Evolutionary conservation across 345 rosid genomes (phyloP).

Genomic region (Abelmoschus esculentus): DNA sequence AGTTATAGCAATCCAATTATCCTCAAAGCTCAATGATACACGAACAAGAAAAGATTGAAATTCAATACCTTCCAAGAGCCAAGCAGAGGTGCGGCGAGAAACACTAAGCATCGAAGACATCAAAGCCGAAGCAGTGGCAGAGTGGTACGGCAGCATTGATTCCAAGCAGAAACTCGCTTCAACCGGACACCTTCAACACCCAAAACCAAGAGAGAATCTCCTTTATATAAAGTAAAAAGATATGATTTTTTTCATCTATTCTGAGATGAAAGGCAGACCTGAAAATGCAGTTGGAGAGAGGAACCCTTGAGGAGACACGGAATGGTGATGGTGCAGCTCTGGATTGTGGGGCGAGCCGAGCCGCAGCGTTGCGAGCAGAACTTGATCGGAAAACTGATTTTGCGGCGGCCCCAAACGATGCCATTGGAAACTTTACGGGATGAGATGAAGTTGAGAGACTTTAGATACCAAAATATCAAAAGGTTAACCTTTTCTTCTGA

Average conservation of each 20-base stretch:
- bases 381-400: conserved; percentile 69
- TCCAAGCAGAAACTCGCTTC: conserved; percentile 71
- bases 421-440: conserved; percentile 27
- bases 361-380: conserved; percentile 43
- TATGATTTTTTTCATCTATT: neutral
- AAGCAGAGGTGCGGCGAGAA: conserved; percentile 47
- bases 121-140: conserved; percentile 81
- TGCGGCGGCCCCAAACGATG: conserved; percentile 39
- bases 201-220: neutral
- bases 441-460: neutral
- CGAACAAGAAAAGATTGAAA: neutral
- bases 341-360: conserved; percentile 46
- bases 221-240: neutral
- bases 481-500: too few relatives aligned
- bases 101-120: conserved; percentile 81
- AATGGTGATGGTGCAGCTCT: conserved; percentile 25
- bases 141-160: conserved; percentile 82
- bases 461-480: too few relatives aligned
- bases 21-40: neutral
- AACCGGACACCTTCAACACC: conserved; percentile 48
- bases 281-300: conserved; percentile 38
- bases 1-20: neutral
- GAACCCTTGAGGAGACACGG: conserved; percentile 33
- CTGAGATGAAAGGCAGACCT: conserved; percentile 34
- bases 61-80: conserved; percentile 71